Evolutionary conservation across 2,329 filamentous ascomycete genomes (phyloP).

Genomic region (Claviceps paspali): DNA sequence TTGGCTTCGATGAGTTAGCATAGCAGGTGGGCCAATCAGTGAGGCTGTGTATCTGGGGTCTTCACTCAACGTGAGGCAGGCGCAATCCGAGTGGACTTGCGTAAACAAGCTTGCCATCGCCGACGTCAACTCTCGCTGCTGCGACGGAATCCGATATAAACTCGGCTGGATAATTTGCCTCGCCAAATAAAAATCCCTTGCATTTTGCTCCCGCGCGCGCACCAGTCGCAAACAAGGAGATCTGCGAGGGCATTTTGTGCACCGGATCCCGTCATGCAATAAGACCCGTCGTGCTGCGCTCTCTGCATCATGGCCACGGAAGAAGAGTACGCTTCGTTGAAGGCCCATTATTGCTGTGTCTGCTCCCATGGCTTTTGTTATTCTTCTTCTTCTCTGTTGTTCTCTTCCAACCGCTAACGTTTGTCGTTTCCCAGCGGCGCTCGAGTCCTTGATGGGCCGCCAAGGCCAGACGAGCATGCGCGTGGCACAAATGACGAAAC

Average conservation of each 20-base stretch:
- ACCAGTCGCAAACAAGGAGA: not conserved
- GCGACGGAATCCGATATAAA: no score
- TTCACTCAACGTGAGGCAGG: no score
- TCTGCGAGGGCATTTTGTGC: not conserved
- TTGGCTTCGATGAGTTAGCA: no score
- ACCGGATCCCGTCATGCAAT: constrained; percentile 1
- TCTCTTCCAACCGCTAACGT: not conserved
- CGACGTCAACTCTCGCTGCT: no score
- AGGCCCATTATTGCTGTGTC: no score
- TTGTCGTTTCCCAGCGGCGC: not conserved
- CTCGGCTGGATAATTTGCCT: no score
- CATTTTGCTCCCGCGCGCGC: no score
- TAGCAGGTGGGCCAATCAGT: constrained; percentile 1
- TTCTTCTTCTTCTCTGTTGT: not conserved
- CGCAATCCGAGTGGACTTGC: not conserved
- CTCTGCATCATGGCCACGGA: constrained; percentile 6
- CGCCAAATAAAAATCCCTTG: no score
- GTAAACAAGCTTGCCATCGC: not conserved
- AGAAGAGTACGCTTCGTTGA: constrained; percentile 3
- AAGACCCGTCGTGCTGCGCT: not conserved
- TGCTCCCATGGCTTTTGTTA: no score
- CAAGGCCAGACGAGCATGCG: not conserved
- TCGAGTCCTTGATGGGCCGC: not conserved
- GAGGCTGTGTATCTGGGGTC: no score
- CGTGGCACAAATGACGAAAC: constrained; percentile 2